Evolutionary conservation across 805 yeast species (phyloP).

Genomic region (Candida ponderosae): DNA sequence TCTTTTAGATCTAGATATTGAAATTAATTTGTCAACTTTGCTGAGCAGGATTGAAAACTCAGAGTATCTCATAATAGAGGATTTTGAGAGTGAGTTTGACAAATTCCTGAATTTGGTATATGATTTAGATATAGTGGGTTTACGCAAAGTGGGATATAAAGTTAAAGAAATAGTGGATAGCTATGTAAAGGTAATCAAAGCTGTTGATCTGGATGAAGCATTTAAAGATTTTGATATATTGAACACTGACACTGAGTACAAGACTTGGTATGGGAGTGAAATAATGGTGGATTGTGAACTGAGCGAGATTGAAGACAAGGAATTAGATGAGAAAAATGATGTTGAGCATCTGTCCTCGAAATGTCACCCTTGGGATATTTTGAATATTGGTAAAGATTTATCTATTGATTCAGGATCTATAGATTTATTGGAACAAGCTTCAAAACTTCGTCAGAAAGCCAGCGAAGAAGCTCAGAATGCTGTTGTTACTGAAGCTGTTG

Average conservation of each 20-base stretch:
- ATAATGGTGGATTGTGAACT: background rate
- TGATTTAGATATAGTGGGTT: too few species aligned
- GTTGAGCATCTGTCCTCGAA: too few species aligned
- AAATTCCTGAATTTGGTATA: background rate
- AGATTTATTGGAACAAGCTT: too few species aligned
- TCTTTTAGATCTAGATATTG: background rate
- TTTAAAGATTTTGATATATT: too few species aligned
- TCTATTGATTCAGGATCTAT: too few species aligned
- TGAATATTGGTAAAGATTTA: too few species aligned
- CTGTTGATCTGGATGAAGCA: background rate
- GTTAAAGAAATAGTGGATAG: background rate
- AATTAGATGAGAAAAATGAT: too few species aligned
- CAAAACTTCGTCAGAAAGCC: too few species aligned
- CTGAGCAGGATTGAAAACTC: conserved; percentile 4
- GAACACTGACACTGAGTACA: background rate
- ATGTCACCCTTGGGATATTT: too few species aligned
- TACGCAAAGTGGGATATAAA: too few species aligned
- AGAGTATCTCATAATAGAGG: background rate
- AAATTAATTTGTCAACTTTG: conserved; percentile 4
- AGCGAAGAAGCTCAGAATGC: too few species aligned
- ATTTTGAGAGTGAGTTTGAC: background rate
- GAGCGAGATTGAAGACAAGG: background rate
- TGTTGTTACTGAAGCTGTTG: too few species aligned
- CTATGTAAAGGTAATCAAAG: background rate
- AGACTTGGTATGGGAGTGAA: background rate